A percentile compares a stretch with the other conserved stretches of the same genome.
Evolutionary conservation across 2,329 filamentous ascomycete genomes (phyloP).

Genomic region (Parastagonospora nodorum): DNA sequence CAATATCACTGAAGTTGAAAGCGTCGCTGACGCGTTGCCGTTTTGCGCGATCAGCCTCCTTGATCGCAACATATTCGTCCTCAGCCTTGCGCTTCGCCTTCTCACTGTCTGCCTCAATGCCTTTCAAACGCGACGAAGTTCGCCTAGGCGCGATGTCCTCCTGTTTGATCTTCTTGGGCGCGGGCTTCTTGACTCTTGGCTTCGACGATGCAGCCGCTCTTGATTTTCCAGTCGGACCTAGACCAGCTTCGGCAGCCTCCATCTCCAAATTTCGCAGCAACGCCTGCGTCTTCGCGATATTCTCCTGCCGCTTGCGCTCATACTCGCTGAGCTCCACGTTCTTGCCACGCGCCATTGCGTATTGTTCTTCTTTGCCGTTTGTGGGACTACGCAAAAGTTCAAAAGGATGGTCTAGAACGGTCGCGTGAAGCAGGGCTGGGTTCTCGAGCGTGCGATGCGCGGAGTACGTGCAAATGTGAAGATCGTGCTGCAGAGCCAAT

Average conservation of each 20-base stretch:
- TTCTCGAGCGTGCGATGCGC: conserved; percentile 5
- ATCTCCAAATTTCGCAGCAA: conserved; percentile 77
- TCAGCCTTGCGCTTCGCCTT: conserved; percentile 72
- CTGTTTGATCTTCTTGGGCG: conserved; percentile 61
- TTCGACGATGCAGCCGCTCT: conserved; percentile 53
- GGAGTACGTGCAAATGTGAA: not conserved
- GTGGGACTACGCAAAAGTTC: not conserved
- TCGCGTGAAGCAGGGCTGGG: not conserved
- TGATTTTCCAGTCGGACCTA: conserved; percentile 62
- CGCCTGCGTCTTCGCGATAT: conserved; percentile 84
- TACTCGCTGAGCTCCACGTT: conserved; percentile 75
- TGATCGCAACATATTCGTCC: conserved; percentile 62
- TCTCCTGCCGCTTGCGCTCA: conserved; percentile 81
- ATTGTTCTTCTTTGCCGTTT: not conserved
- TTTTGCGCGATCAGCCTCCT: conserved; percentile 65
- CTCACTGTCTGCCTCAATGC: conserved; percentile 69
- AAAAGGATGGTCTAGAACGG: not conserved
- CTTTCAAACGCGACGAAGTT: conserved; percentile 65
- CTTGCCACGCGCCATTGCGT: conserved; percentile 45
- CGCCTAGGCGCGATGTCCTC: conserved; percentile 61
- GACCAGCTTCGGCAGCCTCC: conserved; percentile 69
- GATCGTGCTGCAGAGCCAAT: not conserved
- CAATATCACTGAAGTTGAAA: conserved; percentile 75
- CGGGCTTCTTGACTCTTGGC: conserved; percentile 48
- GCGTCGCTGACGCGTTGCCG: conserved; percentile 68